Conservation (phyloP, 108 stramenopile species). For the Skeletonema grethae region DNA sequence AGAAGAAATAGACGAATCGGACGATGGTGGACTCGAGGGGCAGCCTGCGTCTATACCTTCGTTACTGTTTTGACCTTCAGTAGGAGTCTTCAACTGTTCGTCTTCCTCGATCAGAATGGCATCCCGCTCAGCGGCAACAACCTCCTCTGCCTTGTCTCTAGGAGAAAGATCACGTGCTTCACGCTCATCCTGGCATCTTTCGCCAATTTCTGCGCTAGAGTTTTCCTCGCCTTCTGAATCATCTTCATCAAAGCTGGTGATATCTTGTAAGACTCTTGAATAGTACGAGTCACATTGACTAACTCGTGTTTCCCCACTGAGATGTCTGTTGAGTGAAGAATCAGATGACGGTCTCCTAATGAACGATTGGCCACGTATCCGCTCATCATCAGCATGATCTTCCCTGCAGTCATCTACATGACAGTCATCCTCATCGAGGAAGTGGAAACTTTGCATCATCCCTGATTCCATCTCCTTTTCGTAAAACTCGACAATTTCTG, state of each 20-base stretch:
- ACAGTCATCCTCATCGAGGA: neutral
- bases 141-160: neutral
- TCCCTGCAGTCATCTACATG: neutral
- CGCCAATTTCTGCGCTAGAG: neutral
- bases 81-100: neutral
- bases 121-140: neutral
- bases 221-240: neutral
- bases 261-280: conserved; percentile 1
- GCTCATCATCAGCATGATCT: neutral
- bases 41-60: neutral
- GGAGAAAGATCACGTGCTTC: neutral
- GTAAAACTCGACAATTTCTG: conserved; percentile 4
- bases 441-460: neutral
- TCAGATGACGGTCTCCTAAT: neutral
- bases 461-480: conserved; percentile 4
- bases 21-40: neutral
- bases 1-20: neutral
- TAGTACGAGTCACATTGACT: neutral
- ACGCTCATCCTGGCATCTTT: neutral
- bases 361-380: neutral
- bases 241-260: neutral
- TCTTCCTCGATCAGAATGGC: neutral
- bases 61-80: neutral
- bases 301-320: neutral
- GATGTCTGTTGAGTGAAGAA: neutral